phyloP scores from a whole-genome alignment of 169 alveolate genomes.

The Eimeria praecox region DNA sequence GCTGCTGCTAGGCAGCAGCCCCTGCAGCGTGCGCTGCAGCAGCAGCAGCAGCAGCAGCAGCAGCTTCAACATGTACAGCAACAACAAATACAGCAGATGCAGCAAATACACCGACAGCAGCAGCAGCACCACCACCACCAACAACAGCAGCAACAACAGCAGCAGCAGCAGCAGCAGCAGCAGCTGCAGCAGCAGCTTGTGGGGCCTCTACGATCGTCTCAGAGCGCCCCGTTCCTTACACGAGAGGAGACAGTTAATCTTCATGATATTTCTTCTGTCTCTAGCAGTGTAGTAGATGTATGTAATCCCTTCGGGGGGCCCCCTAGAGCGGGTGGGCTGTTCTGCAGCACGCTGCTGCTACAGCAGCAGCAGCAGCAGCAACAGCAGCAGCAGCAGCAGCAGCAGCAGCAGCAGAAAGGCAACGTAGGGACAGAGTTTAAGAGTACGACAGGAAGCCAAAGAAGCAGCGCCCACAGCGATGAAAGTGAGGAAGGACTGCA shows the following conservation, averaged over 20 bases:
- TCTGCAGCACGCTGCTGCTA: not conserved
- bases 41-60: no score
- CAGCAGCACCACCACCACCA: not conserved
- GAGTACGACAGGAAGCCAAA: conserved; percentile 43
- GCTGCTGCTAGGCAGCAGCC: not conserved
- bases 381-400: no score
- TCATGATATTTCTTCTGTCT: not conserved
- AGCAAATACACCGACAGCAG: no score
- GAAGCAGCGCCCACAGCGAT: conserved; percentile 54
- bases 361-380: no score
- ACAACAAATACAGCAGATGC: no score
- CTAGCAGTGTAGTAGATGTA: not conserved
- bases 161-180: conserved; percentile 36
- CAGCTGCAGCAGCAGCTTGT: not conserved
- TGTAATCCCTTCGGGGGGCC: conserved; percentile 1
- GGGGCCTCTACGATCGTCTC: not conserved
- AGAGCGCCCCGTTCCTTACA: not conserved
- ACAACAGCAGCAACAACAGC: not conserved
- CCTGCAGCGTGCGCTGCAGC: not conserved
- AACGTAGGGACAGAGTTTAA: not conserved
- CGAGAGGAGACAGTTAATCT: not conserved
- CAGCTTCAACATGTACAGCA: no score
- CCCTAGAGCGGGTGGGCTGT: not conserved
- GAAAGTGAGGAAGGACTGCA: not conserved
- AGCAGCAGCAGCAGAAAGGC: not conserved